Conservation (phyloP, 805 yeast genomes). For the Pichia kluyveri region DNA sequence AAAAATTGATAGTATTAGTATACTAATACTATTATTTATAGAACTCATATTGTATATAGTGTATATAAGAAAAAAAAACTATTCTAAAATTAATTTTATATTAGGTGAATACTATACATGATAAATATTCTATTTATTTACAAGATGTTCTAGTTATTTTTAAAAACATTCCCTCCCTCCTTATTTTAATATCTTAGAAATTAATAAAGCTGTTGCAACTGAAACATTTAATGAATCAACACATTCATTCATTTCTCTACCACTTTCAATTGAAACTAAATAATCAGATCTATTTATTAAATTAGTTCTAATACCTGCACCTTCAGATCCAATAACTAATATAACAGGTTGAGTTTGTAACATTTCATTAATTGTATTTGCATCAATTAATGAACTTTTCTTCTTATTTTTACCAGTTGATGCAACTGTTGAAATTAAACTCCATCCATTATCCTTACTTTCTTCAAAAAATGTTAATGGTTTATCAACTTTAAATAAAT, state of each 20-base stretch:
- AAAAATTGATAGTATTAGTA: too few relatives aligned
- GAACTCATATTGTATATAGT: too few relatives aligned
- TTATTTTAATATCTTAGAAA: conserved; percentile 3
- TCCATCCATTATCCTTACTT: conserved; percentile 58
- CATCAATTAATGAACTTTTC: not conserved
- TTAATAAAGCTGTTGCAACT: conserved; percentile 72
- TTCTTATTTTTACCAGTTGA: conserved; percentile 19
- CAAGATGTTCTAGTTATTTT: too few relatives aligned
- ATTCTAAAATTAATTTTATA: too few relatives aligned
- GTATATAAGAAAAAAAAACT: too few relatives aligned
- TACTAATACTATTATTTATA: too few relatives aligned
- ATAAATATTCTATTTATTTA: not conserved
- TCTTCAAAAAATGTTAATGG: conserved; percentile 56
- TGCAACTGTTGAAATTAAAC: conserved; percentile 52
- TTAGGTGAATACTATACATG: too few relatives aligned
- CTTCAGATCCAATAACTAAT: conserved; percentile 79
- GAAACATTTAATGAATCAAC: conserved; percentile 85
- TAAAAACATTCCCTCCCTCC: not conserved
- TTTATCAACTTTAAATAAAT: conserved; percentile 47
- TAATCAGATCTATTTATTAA: conserved; percentile 50
- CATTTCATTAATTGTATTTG: conserved; percentile 34
- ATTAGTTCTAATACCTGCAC: conserved; percentile 67
- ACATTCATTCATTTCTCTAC: conserved; percentile 20
- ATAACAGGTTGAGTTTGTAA: conserved; percentile 48
- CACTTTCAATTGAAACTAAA: conserved; percentile 31